Percentiles rank a stretch among this genome's conserved stretches.
These are phyloP conservation scores for Spathaspora sp. DNA, from an alignment of 805 yeast genomes.

Conservation along the genomic window DNA sequence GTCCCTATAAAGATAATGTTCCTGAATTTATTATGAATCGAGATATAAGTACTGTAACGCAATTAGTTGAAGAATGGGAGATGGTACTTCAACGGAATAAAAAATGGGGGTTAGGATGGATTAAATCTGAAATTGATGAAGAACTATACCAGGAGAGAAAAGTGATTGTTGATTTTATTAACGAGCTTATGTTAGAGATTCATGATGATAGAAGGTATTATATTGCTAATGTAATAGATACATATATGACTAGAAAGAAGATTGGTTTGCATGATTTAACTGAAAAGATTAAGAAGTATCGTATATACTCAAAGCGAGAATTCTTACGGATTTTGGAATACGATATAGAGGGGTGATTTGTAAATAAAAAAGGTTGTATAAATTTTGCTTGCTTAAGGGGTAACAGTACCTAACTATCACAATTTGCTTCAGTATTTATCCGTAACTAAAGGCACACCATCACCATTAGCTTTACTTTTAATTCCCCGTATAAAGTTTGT, in stretches of 20 bases:
- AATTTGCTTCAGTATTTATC: too few species aligned
- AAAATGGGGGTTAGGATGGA: constrained; percentile 41
- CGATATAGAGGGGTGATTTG: not conserved
- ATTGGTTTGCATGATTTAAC: constrained; percentile 57
- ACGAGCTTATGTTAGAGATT: constrained; percentile 51
- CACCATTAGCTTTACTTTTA: too few species aligned
- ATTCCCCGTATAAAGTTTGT: too few species aligned
- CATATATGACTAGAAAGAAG: constrained; percentile 6
- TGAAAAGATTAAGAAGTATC: constrained; percentile 84
- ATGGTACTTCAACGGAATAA: constrained; percentile 37
- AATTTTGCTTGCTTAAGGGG: not conserved
- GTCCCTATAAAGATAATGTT: not conserved
- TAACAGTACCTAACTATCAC: too few species aligned
- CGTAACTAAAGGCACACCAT: too few species aligned
- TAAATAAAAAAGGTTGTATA: not conserved
- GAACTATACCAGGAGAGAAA: constrained; percentile 39
- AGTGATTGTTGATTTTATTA: constrained; percentile 33
- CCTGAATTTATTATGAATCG: constrained; percentile 24
- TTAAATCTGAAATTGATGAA: constrained; percentile 72
- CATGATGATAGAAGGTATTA: constrained; percentile 11
- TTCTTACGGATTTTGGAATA: constrained; percentile 32
- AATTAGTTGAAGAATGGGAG: constrained; percentile 37
- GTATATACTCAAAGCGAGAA: constrained; percentile 92
- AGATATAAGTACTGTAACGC: constrained; percentile 35
- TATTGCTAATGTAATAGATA: constrained; percentile 5